These are phyloP conservation scores for Neoboletus magnificus DNA, from an alignment of 768 basidiomycete genomes.

Conservation along the genomic window DNA sequence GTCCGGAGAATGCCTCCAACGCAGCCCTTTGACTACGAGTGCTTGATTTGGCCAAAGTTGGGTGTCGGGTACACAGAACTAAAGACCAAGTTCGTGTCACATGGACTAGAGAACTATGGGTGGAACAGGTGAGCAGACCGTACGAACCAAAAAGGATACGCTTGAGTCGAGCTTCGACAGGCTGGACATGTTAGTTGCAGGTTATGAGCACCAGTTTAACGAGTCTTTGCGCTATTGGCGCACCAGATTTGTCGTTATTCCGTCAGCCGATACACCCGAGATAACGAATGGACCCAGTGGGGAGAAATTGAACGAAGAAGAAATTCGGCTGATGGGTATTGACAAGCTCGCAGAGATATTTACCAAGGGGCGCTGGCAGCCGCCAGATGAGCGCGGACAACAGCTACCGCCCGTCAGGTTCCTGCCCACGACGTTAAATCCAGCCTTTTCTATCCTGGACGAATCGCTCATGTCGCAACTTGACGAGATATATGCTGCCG, in stretches of 20 bases:
- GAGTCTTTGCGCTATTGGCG: slow-evolving; percentile 91
- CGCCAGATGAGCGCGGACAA: slow-evolving; percentile 39
- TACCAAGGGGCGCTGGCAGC: slow-evolving; percentile 77
- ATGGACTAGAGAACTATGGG: slow-evolving; percentile 77
- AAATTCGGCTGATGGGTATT: slow-evolving; percentile 84
- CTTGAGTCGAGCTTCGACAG: slow-evolving; percentile 35
- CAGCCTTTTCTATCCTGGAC: slow-evolving; percentile 76
- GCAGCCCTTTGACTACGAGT: slow-evolving; percentile 72
- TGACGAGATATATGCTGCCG: slow-evolving; percentile 73
- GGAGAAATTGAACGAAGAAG: slow-evolving; percentile 80
- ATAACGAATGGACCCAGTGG: slow-evolving; percentile 56
- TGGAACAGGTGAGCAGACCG: slow-evolving; percentile 68
- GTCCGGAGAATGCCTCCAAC: slow-evolving; percentile 68
- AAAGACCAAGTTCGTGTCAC: slow-evolving; percentile 68
- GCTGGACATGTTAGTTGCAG: slow-evolving; percentile 80
- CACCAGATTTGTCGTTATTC: slow-evolving; percentile 90
- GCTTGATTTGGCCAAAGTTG: slow-evolving; percentile 90
- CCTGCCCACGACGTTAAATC: slow-evolving; percentile 81
- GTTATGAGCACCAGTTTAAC: slow-evolving; percentile 76
- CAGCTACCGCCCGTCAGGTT: slow-evolving; percentile 65
- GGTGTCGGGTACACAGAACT: slow-evolving; percentile 85
- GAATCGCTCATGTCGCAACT: slow-evolving; percentile 74
- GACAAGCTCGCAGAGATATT: slow-evolving; percentile 90
- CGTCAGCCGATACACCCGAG: slow-evolving; percentile 67
- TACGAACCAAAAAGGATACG: neutral